A percentile compares a stretch with the other conserved stretches of the same genome.
These are phyloP conservation scores for Alternaria sp. DNA, from an alignment of 2,329 filamentous ascomycete genomes.

Conservation along the genomic window DNA sequence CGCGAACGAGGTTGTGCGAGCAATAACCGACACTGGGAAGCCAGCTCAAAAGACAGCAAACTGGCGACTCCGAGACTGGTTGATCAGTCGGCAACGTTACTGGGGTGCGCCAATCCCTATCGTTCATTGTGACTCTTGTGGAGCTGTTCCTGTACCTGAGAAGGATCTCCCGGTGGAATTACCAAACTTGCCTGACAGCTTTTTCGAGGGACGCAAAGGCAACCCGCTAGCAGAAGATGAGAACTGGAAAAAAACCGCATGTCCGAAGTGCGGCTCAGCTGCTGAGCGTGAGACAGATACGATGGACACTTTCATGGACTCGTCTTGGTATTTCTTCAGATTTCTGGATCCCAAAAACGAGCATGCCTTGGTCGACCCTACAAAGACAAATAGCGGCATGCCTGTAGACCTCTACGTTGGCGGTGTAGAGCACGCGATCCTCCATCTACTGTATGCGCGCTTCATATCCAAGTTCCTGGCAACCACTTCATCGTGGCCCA, in stretches of 20 bases:
- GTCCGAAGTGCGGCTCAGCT: conserved; percentile 74
- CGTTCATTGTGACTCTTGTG: conserved; percentile 79
- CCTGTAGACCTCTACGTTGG: conserved; percentile 91
- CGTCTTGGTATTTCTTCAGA: conserved; percentile 90
- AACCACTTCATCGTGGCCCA: conserved; percentile 58
- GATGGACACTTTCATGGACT: conserved; percentile 97
- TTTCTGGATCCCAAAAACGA: conserved; percentile 76
- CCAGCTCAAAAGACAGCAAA: conserved; percentile 72
- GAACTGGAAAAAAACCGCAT: conserved; percentile 77
- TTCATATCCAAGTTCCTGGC: conserved; percentile 90
- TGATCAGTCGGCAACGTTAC: conserved; percentile 90
- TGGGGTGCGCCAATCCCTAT: conserved; percentile 94
- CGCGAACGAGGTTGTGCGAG: conserved; percentile 65
- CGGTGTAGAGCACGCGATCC: conserved; percentile 88
- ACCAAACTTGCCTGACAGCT: conserved; percentile 73
- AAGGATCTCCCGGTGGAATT: conserved; percentile 79
- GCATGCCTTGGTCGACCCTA: conserved; percentile 67
- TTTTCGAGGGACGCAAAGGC: conserved; percentile 72
- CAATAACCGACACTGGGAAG: conserved; percentile 58
- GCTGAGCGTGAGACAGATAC: conserved; percentile 89
- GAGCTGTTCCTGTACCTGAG: conserved; percentile 78
- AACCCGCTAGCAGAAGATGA: conserved; percentile 78
- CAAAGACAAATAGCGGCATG: conserved; percentile 64
- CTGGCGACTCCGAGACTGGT: conserved; percentile 87
- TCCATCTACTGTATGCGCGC: conserved; percentile 86